Conservation (phyloP, 768 basidiomycete genomes). For the Postia placenta region DNA sequence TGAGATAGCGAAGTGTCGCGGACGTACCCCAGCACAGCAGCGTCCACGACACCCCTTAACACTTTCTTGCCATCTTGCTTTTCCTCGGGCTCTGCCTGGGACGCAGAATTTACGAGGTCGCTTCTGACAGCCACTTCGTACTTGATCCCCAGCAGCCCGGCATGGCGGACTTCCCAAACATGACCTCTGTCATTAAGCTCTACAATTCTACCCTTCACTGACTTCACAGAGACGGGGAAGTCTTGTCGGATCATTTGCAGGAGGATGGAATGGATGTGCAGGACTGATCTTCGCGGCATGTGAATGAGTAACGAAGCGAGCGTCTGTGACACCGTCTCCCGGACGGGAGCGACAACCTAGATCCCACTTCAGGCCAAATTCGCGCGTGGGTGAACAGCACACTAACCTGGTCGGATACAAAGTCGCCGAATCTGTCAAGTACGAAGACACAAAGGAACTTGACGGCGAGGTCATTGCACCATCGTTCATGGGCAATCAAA, state of each 20-base stretch:
- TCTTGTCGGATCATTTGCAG: constrained; percentile 93
- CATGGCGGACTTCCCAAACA: constrained; percentile 96
- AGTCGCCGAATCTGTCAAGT: constrained; percentile 97
- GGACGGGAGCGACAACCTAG: constrained; percentile 88
- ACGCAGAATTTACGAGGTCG: constrained; percentile 59
- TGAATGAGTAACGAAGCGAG: constrained; percentile 83
- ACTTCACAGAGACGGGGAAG: constrained; percentile 43
- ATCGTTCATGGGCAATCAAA: constrained; percentile 63
- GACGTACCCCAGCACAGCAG: constrained; percentile 83
- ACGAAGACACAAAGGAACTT: constrained; percentile 87
- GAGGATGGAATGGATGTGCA: constrained; percentile 77
- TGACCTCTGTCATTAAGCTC: constrained; percentile 41
- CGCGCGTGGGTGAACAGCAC: neutral
- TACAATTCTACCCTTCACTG: constrained; percentile 16
- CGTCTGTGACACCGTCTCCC: constrained; percentile 94
- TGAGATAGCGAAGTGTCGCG: neutral
- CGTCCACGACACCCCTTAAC: constrained; percentile 79
- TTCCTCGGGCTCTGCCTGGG: constrained; percentile 6
- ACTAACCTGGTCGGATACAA: constrained; percentile 81
- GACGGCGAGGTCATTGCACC: constrained; percentile 86
- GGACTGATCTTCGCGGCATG: constrained; percentile 77
- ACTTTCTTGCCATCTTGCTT: constrained; percentile 44
- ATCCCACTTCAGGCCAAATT: neutral
- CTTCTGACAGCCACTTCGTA: constrained; percentile 94
- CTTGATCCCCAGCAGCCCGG: constrained; percentile 95